phyloP scores from a whole-genome alignment of 2,329 filamentous ascomycete genomes.

The Aspergillus carbonarius region DNA sequence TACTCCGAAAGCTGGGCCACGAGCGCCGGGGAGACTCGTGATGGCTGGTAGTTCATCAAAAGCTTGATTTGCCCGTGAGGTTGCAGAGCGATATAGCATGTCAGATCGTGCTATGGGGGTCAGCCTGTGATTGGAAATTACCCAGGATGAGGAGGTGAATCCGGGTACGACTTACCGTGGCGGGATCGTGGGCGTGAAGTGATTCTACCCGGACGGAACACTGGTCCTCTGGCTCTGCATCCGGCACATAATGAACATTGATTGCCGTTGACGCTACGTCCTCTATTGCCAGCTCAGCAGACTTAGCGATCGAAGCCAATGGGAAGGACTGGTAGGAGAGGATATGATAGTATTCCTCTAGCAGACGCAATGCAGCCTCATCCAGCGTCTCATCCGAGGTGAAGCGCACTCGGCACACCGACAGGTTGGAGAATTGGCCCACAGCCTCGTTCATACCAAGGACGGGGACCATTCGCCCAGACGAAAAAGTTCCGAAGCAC shows the following conservation, averaged over 20 bases:
- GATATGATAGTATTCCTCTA: conserved; percentile 7
- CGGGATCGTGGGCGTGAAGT: not conserved
- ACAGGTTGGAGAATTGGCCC: not conserved
- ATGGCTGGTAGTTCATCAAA: not conserved
- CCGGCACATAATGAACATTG: conserved; percentile 5
- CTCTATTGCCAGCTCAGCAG: not conserved
- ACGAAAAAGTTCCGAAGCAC: conserved; percentile 5
- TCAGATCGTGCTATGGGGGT: not conserved
- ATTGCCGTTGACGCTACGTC: conserved; percentile 6
- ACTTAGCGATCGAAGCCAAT: conserved; percentile 3
- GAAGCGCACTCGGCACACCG: not conserved
- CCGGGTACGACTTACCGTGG: not conserved
- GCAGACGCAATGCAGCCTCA: not conserved
- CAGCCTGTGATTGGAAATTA: not conserved
- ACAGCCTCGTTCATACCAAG: not conserved
- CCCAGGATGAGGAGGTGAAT: not conserved
- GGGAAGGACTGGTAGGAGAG: conserved; percentile 9
- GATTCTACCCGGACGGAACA: not conserved
- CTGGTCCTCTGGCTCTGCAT: not conserved
- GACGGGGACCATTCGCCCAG: not conserved
- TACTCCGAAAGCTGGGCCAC: not conserved
- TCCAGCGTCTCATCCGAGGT: not conserved
- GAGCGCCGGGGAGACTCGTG: not conserved
- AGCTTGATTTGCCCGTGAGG: not conserved
- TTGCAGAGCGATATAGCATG: not conserved